A percentile compares a stretch with the other conserved stretches of the same genome.
These are phyloP conservation scores for Saccharomycopsis sp. DNA, from an alignment of 805 yeast genomes.

Conservation along the genomic window DNA sequence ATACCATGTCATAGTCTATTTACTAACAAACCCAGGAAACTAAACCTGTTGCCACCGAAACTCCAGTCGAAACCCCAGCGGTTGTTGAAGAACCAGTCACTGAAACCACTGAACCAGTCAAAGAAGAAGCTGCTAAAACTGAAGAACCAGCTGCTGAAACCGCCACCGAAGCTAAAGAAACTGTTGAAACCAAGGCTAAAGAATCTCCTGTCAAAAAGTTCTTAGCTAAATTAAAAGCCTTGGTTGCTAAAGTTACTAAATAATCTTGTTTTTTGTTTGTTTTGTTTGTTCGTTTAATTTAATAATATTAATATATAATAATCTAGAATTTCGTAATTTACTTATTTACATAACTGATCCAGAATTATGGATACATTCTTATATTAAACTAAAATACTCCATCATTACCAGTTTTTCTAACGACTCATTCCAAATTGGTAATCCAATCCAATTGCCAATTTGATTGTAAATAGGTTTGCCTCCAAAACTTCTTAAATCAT, in stretches of 20 bases:
- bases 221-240: conserved; percentile 16
- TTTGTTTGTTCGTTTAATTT: neutral
- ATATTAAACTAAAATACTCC: no score
- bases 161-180: conserved; percentile 7
- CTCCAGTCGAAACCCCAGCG: conserved; percentile 8
- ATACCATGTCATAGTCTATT: neutral
- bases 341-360: no score
- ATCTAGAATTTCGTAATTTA: neutral
- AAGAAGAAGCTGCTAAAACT: neutral
- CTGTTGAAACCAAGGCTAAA: conserved; percentile 11
- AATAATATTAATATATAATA: neutral
- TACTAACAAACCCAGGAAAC: neutral
- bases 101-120: conserved; percentile 5
- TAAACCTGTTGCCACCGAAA: conserved; percentile 1
- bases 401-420: no score
- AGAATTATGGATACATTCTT: no score
- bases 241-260: conserved; percentile 17
- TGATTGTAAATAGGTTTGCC: no score
- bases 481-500: no score
- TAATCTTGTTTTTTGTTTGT: neutral
- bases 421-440: no score
- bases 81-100: conserved; percentile 10
- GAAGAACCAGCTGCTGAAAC: conserved; percentile 1
- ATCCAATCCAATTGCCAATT: no score
- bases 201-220: conserved; percentile 14